phyloP scores from a whole-genome alignment of 768 basidiomycete genomes.

The Favolaschia claudopus region DNA sequence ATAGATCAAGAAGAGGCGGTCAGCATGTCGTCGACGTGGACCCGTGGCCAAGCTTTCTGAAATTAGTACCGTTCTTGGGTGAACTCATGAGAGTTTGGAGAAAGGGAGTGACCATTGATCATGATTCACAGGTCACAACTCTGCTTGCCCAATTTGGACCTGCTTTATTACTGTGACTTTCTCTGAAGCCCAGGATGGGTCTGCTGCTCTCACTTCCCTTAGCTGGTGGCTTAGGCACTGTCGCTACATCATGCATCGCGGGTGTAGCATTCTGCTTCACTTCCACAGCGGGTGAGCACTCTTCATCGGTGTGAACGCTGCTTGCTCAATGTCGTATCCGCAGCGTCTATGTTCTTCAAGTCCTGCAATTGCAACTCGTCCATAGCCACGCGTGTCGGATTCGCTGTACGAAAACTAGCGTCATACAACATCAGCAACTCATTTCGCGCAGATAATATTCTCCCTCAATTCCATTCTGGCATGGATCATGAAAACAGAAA shows the following conservation, averaged over 20 bases:
- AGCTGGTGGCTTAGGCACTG: conserved; percentile 68
- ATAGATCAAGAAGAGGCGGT: no score
- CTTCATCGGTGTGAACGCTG: no score
- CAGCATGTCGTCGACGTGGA: no score
- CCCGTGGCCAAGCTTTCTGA: no score
- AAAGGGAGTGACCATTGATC: no score
- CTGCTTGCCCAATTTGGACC: background rate
- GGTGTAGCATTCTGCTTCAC: conserved; percentile 88
- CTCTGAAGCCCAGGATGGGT: conserved; percentile 58
- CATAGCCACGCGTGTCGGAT: conserved; percentile 95
- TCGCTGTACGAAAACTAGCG: conserved; percentile 67
- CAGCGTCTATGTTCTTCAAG: conserved; percentile 96
- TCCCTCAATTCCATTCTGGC: conserved; percentile 94
- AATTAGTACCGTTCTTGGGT: no score
- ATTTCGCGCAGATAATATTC: conserved; percentile 80
- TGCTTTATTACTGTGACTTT: background rate
- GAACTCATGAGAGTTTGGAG: no score
- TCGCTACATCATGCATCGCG: conserved; percentile 85
- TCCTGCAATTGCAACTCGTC: conserved; percentile 99
- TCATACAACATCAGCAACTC: background rate
- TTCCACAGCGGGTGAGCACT: conserved; percentile 75
- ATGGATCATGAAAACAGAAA: conserved; percentile 94
- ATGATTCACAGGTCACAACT: no score
- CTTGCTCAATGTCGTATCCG: conserved; percentile 22
- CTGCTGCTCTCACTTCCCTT: conserved; percentile 77